Conservation (phyloP, 2,329 filamentous ascomycete genomes). For the Fusarium duplospermum region DNA sequence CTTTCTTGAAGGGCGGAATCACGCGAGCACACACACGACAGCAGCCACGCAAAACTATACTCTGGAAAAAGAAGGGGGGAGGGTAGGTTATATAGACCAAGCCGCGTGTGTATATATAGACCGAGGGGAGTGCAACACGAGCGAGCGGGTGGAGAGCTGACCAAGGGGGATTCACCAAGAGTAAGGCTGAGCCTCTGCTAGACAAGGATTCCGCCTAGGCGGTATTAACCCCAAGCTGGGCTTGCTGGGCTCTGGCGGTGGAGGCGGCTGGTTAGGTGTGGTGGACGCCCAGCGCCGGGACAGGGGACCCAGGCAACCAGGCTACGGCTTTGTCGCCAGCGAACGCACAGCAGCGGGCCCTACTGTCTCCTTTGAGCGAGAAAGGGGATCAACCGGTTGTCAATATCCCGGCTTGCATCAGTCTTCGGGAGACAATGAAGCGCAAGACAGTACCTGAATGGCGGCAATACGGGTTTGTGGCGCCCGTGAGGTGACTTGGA, state of each 20-base stretch:
- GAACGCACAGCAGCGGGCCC: slow-evolving; percentile 33
- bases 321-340: slow-evolving; percentile 39
- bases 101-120: slow-evolving; percentile 37
- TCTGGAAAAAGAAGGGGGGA: slow-evolving; percentile 25
- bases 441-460: background rate
- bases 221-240: slow-evolving; percentile 25
- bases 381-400: slow-evolving; percentile 9
- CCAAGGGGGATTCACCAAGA: slow-evolving; percentile 32
- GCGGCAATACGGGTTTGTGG: slow-evolving; percentile 30
- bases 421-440: slow-evolving; percentile 3
- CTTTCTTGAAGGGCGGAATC: slow-evolving; percentile 34
- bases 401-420: slow-evolving; percentile 1
- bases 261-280: slow-evolving; percentile 38
- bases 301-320: slow-evolving; percentile 36
- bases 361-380: slow-evolving; percentile 24
- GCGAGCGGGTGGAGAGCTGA: slow-evolving; percentile 38
- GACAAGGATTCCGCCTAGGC: slow-evolving; percentile 36
- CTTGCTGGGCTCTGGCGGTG: slow-evolving; percentile 31
- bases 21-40: slow-evolving; percentile 42
- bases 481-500: slow-evolving; percentile 16
- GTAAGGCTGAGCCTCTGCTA: slow-evolving; percentile 44
- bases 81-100: slow-evolving; percentile 43
- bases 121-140: slow-evolving; percentile 34
- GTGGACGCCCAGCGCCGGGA: slow-evolving; percentile 37
- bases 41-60: slow-evolving; percentile 35